A percentile compares a stretch with the other conserved stretches of the same genome.
These are phyloP conservation scores for Apocynum venetum DNA, from an alignment of 257 asterid species.

Conservation along the genomic window DNA sequence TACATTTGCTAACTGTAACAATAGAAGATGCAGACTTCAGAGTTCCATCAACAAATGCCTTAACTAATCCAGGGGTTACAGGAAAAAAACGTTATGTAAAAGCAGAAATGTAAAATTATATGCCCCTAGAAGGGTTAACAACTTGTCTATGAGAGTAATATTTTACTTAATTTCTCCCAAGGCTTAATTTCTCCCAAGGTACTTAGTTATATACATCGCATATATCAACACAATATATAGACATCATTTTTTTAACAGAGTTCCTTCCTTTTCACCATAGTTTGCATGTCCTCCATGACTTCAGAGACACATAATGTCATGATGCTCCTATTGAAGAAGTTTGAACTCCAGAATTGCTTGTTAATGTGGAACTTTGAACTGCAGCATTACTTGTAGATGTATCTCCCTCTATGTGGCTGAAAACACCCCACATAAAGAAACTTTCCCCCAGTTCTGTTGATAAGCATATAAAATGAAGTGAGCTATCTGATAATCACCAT, in stretches of 20 bases:
- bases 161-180: no score
- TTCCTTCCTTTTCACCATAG: no score
- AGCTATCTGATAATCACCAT: not conserved
- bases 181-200: no score
- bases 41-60: not conserved
- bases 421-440: conserved; percentile 15
- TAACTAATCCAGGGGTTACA: not conserved
- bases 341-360: not conserved
- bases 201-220: no score
- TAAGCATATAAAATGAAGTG: no score
- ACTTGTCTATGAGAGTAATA: not conserved
- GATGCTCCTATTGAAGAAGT: not conserved
- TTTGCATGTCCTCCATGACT: not conserved
- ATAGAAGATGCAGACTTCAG: not conserved
- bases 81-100: no score
- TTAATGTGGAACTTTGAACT: not conserved
- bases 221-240: no score
- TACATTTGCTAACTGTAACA: not conserved
- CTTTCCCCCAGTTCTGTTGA: not conserved
- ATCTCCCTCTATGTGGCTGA: not conserved
- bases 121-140: not conserved
- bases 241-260: no score
- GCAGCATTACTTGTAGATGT: not conserved
- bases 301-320: not conserved
- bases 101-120: not conserved